Evolutionary conservation across 2,329 filamentous ascomycete genomes (phyloP), one percentile per base, ranked within the genome.

Genomic region (Ophiostoma fasciatum): DNA sequence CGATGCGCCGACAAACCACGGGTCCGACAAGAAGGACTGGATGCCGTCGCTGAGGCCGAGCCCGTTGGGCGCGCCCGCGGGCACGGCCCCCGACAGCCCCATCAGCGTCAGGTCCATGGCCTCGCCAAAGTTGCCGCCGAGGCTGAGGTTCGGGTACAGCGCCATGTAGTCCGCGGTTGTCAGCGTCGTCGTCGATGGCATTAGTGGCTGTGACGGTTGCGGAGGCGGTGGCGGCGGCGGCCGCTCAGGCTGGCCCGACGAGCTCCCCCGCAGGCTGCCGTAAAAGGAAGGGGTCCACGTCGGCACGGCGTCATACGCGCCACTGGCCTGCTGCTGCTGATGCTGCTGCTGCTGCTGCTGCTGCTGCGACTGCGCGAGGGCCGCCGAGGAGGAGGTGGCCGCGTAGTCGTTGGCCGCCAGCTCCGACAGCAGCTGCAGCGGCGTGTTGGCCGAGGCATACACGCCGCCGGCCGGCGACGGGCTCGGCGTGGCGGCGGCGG

Each of bases 351-450:
- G 35, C 3, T 31, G 44, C n/a, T 46, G 44, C 13, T 38, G 40
- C 30, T 42, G 45, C 23, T 39, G 42, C 22, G 30, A 31, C 7
- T 33, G 39, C 7, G 22, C 29, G 10, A 27, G 31, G 2, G 26
- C 18, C 13, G 33, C 6, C 15, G 27, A 4, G 17, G 26, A 28
- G 22, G 40, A 46, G 23, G 43, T 43, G n/a, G 34, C 20, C 3
- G 46, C 40, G 20, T 50, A 51, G 29, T 62, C 58, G 33, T 62
- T 60, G 23, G 62, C 64, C n/a, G 68, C 68, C 23, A 72, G 62
- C 45, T 73, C 69, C 26, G 68, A 72, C 7, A 73, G 59, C 18
- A 73, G 56, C 35, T 72, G 65, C 4, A 73, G 58, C 2, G 68
- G 68, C 1, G 68, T 71, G 46, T 65, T 70, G 22, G 57, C 58